Evolutionary conservation across 495 filamentous ascomycete genomes (phyloP).

Genomic region (Aspergillus asperescens): DNA sequence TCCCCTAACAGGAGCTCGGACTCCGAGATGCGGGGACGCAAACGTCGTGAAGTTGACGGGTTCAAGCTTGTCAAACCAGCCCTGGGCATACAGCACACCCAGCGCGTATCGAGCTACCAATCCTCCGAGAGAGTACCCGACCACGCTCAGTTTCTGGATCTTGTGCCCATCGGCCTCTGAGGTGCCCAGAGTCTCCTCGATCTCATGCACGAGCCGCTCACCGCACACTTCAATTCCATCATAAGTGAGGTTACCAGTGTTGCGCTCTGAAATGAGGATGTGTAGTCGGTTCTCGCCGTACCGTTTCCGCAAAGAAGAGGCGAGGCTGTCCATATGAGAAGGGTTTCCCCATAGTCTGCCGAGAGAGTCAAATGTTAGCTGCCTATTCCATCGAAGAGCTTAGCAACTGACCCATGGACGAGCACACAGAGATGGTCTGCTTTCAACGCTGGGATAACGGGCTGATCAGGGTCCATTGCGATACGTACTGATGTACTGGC

Average conservation of each 20-base stretch:
- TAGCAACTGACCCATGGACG: slow-evolving; percentile 73
- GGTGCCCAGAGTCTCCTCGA: slow-evolving; percentile 73
- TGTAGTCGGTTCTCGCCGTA: slow-evolving; percentile 61
- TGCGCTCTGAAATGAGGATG: slow-evolving; percentile 71
- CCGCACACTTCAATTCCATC: slow-evolving; percentile 90
- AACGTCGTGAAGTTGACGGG: slow-evolving; percentile 94
- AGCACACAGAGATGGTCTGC: slow-evolving; percentile 83
- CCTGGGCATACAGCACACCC: slow-evolving; percentile 74
- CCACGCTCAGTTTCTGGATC: slow-evolving; percentile 75
- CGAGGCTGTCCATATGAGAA: slow-evolving; percentile 68
- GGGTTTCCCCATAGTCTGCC: slow-evolving; percentile 87
- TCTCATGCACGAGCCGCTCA: slow-evolving; percentile 81
- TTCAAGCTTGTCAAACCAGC: slow-evolving; percentile 69
- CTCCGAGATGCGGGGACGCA: slow-evolving; percentile 83
- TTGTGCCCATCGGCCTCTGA: slow-evolving; percentile 58
- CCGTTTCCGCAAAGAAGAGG: slow-evolving; percentile 58
- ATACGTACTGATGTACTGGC: too few species aligned
- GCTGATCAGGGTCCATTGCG: slow-evolving; percentile 15
- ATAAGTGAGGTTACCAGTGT: slow-evolving; percentile 81
- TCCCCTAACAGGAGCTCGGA: slow-evolving; percentile 67
- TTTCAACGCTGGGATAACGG: slow-evolving; percentile 16
- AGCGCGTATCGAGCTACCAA: slow-evolving; percentile 83
- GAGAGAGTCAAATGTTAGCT: background rate
- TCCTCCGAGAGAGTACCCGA: slow-evolving; percentile 87
- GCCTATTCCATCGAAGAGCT: background rate